These are phyloP conservation scores for Metschnikowia cubensis DNA, from an alignment of 805 yeast species.

Conservation along the genomic window DNA sequence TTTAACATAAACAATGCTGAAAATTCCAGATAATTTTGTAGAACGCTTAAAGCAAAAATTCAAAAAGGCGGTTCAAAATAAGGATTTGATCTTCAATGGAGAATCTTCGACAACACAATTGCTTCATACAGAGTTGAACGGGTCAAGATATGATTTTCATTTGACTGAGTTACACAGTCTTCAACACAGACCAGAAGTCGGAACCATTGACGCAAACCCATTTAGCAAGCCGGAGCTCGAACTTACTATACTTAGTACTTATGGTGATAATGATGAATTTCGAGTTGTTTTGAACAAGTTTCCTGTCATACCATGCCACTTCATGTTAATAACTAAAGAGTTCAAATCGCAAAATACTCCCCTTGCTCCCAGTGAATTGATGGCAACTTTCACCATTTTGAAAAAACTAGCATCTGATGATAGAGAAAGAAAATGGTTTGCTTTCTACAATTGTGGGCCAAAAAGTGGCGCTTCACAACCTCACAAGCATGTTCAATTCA, in stretches of 20 bases:
- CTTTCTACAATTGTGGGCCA: conserved; percentile 86
- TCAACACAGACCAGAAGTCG: conserved; percentile 38
- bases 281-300: conserved; percentile 78
- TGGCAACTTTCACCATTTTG: conserved; percentile 54
- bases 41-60: conserved; percentile 37
- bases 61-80: conserved; percentile 44
- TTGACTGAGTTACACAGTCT: conserved; percentile 33
- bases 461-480: conserved; percentile 92
- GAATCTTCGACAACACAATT: conserved; percentile 32
- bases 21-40: conserved; percentile 37
- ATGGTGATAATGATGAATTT: conserved; percentile 48
- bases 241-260: conserved; percentile 54
- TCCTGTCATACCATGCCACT: conserved; percentile 78
- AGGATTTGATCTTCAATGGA: conserved; percentile 50
- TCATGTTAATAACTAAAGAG: conserved; percentile 71
- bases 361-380: conserved; percentile 65
- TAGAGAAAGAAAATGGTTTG: conserved; percentile 52
- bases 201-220: conserved; percentile 54
- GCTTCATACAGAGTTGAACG: conserved; percentile 9
- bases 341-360: conserved; percentile 72
- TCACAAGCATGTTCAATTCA: conserved; percentile 88
- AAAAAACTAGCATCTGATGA: conserved; percentile 39
- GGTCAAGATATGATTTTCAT: conserved; percentile 20
- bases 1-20: neutral
- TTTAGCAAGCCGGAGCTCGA: conserved; percentile 78